Percentiles rank a stretch among this genome's conserved stretches.
Evolutionary conservation across 78 protist genomes (phyloP).

Genomic region (Mastigamoeba balamuthi): DNA sequence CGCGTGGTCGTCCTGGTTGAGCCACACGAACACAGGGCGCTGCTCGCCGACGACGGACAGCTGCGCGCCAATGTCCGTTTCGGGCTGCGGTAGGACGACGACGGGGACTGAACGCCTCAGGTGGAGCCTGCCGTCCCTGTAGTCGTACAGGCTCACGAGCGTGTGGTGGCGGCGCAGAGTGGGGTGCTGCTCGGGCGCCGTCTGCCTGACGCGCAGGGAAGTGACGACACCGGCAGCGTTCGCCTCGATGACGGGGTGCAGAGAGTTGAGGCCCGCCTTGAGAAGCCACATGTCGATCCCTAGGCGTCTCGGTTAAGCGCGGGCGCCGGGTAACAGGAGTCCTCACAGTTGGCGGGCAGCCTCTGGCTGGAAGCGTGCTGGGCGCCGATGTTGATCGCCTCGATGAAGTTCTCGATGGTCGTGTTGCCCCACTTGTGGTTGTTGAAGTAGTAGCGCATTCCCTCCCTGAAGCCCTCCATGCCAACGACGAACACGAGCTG

Average conservation of each 20-base stretch:
- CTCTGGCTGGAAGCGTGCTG: not conserved
- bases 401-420: not conserved
- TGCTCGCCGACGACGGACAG: not conserved
- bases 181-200: not conserved
- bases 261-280: too few species aligned
- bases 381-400: not conserved
- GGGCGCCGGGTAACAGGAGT: not conserved
- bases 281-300: too few species aligned
- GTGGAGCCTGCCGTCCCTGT: not conserved
- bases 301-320: not conserved
- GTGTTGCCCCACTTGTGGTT: not conserved
- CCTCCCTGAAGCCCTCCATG: conserved; percentile 6
- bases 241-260: too few species aligned
- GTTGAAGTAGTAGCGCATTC: conserved; percentile 8
- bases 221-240: too few species aligned
- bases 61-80: not conserved
- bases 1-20: not conserved
- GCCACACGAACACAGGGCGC: not conserved
- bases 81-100: not conserved
- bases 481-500: not conserved
- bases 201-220: not conserved
- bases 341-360: not conserved
- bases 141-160: not conserved
- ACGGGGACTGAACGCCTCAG: not conserved
- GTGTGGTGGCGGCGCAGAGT: not conserved